Evolutionary conservation across 2,329 filamentous ascomycete genomes (phyloP).

Genomic region (Fragosphaeria purpurea): DNA sequence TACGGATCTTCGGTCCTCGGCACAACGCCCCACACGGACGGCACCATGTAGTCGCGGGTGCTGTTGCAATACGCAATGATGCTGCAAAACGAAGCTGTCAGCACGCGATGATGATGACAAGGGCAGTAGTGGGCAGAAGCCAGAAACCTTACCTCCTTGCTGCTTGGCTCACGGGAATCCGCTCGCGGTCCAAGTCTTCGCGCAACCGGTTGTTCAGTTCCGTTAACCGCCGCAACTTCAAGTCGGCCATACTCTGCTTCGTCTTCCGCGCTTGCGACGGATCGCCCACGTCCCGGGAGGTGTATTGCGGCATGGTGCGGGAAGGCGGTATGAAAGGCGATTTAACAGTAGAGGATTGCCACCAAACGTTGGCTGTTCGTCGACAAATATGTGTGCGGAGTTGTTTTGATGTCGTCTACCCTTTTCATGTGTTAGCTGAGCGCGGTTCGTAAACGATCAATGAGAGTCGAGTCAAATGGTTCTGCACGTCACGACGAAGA

Average conservation of each 20-base stretch:
- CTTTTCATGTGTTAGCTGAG: too few relatives aligned
- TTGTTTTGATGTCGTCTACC: too few relatives aligned
- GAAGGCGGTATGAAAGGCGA: constrained; percentile 9
- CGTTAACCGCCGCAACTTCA: constrained; percentile 91
- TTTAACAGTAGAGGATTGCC: too few relatives aligned
- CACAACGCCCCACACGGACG: constrained; percentile 89
- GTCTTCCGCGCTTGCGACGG: constrained; percentile 72
- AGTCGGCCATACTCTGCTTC: constrained; percentile 98
- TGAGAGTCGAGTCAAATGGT: too few relatives aligned
- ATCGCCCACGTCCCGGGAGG: constrained; percentile 56
- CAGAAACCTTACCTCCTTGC: constrained; percentile 70
- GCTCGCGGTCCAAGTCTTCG: constrained; percentile 89
- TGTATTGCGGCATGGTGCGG: constrained; percentile 55
- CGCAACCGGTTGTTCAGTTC: constrained; percentile 94
- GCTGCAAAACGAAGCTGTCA: constrained; percentile 35
- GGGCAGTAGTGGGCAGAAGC: not conserved
- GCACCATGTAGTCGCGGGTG: constrained; percentile 98
- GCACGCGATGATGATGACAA: not conserved
- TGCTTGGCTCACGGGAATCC: constrained; percentile 92
- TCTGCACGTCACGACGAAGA: too few relatives aligned
- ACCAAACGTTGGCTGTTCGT: too few relatives aligned
- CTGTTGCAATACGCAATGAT: constrained; percentile 97
- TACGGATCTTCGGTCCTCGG: constrained; percentile 98
- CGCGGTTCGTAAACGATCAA: too few relatives aligned
- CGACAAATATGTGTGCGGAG: too few relatives aligned